These are phyloP conservation scores for Neurospora crassa DNA, from an alignment of 2,329 filamentous ascomycete genomes.

Conservation along the genomic window DNA sequence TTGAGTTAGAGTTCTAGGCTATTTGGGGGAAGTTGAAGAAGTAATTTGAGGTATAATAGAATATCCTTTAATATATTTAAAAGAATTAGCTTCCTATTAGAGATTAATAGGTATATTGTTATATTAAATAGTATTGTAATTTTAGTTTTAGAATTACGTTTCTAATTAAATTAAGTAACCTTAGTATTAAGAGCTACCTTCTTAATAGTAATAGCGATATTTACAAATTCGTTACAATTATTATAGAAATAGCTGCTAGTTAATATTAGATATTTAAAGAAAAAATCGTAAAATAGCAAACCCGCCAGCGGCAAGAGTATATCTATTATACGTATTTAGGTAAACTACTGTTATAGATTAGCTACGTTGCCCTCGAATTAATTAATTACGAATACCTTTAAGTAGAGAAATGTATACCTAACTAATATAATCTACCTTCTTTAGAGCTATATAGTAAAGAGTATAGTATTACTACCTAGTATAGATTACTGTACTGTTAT, in stretches of 20 bases:
- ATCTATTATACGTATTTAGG: background rate
- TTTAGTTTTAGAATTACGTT: background rate
- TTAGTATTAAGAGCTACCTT: background rate
- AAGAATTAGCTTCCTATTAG: background rate
- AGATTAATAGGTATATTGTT: background rate
- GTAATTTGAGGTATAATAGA: background rate
- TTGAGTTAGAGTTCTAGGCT: background rate
- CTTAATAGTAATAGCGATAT: background rate
- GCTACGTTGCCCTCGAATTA: background rate
- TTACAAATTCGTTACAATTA: background rate
- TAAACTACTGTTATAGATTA: background rate
- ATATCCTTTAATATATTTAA: background rate
- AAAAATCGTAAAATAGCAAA: background rate
- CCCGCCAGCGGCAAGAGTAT: background rate
- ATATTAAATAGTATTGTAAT: background rate
- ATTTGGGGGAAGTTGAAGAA: background rate
- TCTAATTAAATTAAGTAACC: background rate
- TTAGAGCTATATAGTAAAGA: background rate
- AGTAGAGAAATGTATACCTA: background rate
- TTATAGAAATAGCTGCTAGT: background rate
- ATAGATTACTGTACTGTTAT: background rate
- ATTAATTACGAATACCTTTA: background rate
- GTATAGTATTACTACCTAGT: background rate
- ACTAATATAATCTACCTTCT: background rate
- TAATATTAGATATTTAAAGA: background rate